These are phyloP conservation scores for Zostera marina DNA, from an alignment of 116 monocot species.

Conservation along the genomic window DNA sequence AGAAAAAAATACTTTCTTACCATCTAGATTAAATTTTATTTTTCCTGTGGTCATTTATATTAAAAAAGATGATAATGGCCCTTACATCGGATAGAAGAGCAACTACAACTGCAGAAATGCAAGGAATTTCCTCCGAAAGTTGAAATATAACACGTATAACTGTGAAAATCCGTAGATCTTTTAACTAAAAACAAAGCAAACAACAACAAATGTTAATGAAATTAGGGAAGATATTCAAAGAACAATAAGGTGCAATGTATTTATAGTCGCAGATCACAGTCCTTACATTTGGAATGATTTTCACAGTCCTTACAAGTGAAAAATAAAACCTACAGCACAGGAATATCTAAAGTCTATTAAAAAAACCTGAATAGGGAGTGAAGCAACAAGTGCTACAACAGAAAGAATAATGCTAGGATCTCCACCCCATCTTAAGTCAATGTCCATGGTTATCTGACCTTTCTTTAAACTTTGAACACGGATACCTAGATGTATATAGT, in stretches of 20 bases:
- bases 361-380: constrained; percentile 83
- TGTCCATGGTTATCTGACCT: constrained; percentile 95
- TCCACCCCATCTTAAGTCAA: constrained; percentile 97
- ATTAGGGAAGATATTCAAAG: background rate
- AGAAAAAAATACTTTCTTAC: too few species aligned
- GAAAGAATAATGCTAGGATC: constrained; percentile 92
- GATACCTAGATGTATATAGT: constrained; percentile 35
- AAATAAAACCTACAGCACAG: background rate
- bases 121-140: constrained; percentile 88
- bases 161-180: constrained; percentile 82
- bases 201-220: background rate
- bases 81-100: constrained; percentile 87
- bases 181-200: constrained; percentile 35
- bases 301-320: background rate
- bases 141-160: constrained; percentile 88
- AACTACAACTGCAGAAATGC: constrained; percentile 93
- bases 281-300: too few species aligned
- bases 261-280: background rate
- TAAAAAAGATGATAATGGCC: background rate
- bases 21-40: too few species aligned
- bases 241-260: background rate
- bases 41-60: too few species aligned
- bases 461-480: constrained; percentile 88
- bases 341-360: background rate
- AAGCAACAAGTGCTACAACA: constrained; percentile 91